Evolutionary conservation across 2,329 filamentous ascomycete species (phyloP), one percentile per base, ranked within the genome.

Genomic region (Cephalotrichum gorgonifer): DNA sequence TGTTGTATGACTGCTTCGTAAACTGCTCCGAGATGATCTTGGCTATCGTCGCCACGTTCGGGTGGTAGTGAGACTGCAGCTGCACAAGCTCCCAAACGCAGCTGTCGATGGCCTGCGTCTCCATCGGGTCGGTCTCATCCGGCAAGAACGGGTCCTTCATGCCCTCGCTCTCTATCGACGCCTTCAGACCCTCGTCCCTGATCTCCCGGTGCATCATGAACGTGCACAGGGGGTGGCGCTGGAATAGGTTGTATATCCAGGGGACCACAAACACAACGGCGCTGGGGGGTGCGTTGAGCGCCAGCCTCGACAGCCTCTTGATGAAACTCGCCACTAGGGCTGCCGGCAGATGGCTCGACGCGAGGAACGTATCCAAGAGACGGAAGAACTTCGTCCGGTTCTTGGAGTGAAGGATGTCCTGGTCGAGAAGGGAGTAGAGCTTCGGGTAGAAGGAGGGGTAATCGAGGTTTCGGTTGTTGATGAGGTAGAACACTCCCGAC

Each of bases 21-120:
- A 97, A 98, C 64, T 97, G 93, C 67, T 97, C 89, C 2, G 87
- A 87, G 50, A 98, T 81, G 54, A 98, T 95, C 66, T 89, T 93
- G 42, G 89, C 85, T 56, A 98, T 81, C 3, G 90, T 93, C 1
- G 91, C 90, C 23, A 98, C 88, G 57, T 97, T 98, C 14, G 94
- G 93, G 62, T 98, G 93, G 65, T 95, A 97, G 65, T 98, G 94
- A 1, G 82, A 84, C 64, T 94, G 88, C 50, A 97, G 71, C 51
- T 88, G 89, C 52, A 94, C 86, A 47, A 98, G 76, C 64, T 98
- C 93, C 94, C 93, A 98, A 7, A 98, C 69, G 63, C 85, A 89
- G 65, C 88, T 95, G 51, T 97, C 89, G 51, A 98, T 87, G 17
- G 94, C 93, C 35, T 76, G 67, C 1, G 90, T 96, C 63, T 85